Base-by-base conservation (phyloP, 140 eudicot species). In the Artemisia princeps region DNA sequence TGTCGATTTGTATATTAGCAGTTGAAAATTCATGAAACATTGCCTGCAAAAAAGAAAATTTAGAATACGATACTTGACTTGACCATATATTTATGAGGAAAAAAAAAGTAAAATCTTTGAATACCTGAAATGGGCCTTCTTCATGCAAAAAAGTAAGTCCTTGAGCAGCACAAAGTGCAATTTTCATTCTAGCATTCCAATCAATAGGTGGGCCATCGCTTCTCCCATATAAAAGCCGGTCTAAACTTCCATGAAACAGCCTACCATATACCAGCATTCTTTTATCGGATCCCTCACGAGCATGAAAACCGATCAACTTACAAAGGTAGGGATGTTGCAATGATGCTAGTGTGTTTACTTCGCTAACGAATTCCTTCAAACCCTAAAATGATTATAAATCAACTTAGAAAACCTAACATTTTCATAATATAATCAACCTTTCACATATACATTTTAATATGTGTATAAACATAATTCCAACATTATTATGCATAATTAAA, bases 61-160 rank as follows among this genome's bases (percentile, higher is more conserved):
- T 13, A 79, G 40, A 67, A 57, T 11, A 58, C 58, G 9, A 10
- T 7, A 74, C 64, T 13, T 20, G 28, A 57, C 13, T 11, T 48
- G 12, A 70, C 60, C 23, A 63, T 49, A 12, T 10, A 15, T 6
- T 37, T 14, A 33, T 24, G 12, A 64, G 26, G 13, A 0, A 42
- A 22, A 11, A 24, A 70, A 51, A 48, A 2, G 64, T 30, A 40
- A 16, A 40, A 17, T 2, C 45, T 55, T 64, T 33, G 60, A 63
- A 30, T 80, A 88, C 98, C 98, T 92, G 98, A 71, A 92, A 92
- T 57, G 98, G 98, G 28, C 98, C 98, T 80, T 92, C 96, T 51
- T 92, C 98, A 12, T 88, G 98, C 75, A 92, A 76, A 82, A 87
- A 92, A 3, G 98, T 92, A 26, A 92, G 87, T 60, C 98, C 98